Percentiles rank a stretch among this genome's conserved stretches.
These are phyloP conservation scores for Eleusine indica DNA, from an alignment of 176 grass and related monocot genomes.

Conservation along the genomic window DNA sequence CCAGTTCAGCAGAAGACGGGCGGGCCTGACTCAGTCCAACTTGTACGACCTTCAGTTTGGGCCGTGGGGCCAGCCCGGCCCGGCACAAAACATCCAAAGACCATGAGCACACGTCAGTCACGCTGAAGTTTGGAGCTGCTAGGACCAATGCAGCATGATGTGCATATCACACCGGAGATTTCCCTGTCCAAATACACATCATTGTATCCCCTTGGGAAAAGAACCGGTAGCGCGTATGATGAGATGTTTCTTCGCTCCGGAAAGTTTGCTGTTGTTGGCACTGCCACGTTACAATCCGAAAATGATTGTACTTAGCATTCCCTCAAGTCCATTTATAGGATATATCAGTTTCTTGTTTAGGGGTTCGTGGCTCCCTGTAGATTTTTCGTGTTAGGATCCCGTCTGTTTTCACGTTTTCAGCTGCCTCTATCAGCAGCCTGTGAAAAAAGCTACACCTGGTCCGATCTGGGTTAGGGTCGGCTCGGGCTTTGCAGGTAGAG, in stretches of 20 bases:
- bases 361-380: background rate
- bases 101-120: background rate
- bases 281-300: background rate
- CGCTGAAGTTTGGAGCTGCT: background rate
- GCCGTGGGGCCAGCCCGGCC: background rate
- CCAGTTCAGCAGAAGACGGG: background rate
- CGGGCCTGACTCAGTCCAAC: background rate
- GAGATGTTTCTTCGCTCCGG: background rate
- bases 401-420: background rate
- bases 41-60: background rate
- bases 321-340: background rate
- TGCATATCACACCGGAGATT: conserved; percentile 25
- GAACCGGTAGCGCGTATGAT: background rate
- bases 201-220: background rate
- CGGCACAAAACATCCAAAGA: background rate
- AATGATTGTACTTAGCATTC: conserved; percentile 7
- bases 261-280: background rate
- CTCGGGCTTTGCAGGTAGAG: background rate
- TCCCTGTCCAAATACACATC: background rate
- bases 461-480: background rate
- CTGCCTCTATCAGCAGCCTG: background rate
- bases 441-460: background rate
- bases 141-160: background rate
- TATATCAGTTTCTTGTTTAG: background rate
- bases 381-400: background rate